These are phyloP conservation scores for Xylaria sp. DNA, from an alignment of 2,329 filamentous ascomycete species.

Conservation along the genomic window DNA sequence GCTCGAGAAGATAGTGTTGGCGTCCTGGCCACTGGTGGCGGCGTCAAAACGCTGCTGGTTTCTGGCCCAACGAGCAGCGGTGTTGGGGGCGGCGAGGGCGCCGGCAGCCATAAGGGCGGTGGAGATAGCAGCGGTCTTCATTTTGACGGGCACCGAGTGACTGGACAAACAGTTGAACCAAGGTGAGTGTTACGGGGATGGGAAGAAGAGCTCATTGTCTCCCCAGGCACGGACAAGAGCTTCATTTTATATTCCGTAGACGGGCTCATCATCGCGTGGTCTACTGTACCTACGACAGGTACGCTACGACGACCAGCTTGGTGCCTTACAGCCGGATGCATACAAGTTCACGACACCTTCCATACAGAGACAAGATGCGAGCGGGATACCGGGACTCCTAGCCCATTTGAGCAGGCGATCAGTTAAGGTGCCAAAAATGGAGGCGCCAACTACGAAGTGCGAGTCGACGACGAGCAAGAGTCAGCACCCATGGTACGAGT, in stretches of 20 bases:
- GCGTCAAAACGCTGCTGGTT: slow-evolving; percentile 24
- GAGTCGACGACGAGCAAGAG: background rate
- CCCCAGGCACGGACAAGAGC: background rate
- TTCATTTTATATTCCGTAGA: background rate
- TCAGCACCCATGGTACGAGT: background rate
- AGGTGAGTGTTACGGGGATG: background rate
- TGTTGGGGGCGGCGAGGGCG: slow-evolving; percentile 43
- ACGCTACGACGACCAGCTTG: background rate
- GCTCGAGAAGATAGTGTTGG: slow-evolving; percentile 41
- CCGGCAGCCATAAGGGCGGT: slow-evolving; percentile 37
- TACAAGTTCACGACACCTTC: slow-evolving; percentile 13
- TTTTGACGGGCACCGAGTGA: slow-evolving; percentile 31
- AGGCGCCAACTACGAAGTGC: background rate
- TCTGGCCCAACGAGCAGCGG: slow-evolving; percentile 35
- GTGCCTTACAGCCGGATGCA: background rate
- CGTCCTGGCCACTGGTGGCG: slow-evolving; percentile 33
- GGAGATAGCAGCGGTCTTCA: slow-evolving; percentile 44
- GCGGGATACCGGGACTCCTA: slow-evolving; percentile 6
- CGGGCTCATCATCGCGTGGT: background rate
- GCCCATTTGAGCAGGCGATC: slow-evolving; percentile 13
- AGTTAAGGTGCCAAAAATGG: background rate
- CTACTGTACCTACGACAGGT: background rate
- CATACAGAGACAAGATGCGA: slow-evolving; percentile 11
- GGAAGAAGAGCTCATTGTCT: background rate
- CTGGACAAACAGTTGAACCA: background rate